Conservation (phyloP, 176 grass and related monocot species). For the Thalia dealbata region DNA sequence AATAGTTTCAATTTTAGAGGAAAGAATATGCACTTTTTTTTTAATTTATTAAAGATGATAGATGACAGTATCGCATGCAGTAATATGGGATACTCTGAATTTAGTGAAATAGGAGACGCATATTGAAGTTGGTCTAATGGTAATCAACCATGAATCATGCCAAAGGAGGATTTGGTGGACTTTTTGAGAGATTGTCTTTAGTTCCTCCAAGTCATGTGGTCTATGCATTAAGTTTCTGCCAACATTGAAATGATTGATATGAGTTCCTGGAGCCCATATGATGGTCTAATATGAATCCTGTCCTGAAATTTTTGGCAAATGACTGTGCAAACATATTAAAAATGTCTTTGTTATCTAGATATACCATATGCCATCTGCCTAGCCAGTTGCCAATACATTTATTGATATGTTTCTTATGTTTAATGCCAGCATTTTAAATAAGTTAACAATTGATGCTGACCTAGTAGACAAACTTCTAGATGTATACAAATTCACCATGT, state of each 20-base stretch:
- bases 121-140: not conserved
- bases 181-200: not conserved
- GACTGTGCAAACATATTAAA: no score
- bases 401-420: not conserved
- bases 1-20: not conserved
- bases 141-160: not conserved
- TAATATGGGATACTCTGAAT: not conserved
- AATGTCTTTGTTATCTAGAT: not conserved
- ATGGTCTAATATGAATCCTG: not conserved
- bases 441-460: not conserved
- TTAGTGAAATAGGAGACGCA: not conserved
- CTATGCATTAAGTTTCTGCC: not conserved
- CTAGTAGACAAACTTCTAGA: not conserved
- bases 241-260: not conserved
- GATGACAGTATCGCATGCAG: conserved; percentile 1
- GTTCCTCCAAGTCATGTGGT: not conserved
- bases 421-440: not conserved
- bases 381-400: not conserved
- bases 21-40: not conserved
- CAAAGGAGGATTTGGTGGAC: not conserved
- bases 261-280: not conserved
- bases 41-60: conserved; percentile 9
- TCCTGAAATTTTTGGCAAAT: not conserved
- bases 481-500: not conserved
- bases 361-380: not conserved